A percentile compares a stretch with the other conserved stretches of the same genome.
Conservation (phyloP, 148 eudicot species). For the Pouteria glomerata region DNA sequence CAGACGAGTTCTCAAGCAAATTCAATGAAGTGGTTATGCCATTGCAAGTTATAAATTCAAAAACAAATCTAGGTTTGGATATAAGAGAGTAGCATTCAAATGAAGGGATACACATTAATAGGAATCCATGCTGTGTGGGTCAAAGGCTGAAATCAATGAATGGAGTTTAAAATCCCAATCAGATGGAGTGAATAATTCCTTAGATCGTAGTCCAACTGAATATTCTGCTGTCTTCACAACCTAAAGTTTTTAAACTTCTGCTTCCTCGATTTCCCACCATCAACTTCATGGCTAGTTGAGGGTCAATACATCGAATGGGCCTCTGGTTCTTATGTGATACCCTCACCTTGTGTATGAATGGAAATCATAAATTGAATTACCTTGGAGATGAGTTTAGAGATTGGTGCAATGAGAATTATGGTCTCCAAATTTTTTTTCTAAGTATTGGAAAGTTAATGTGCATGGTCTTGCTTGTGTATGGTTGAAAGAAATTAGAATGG, state of each 20-base stretch:
- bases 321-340: slow-evolving; percentile 26
- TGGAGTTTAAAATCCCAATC: slow-evolving; percentile 5
- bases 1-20: slow-evolving; percentile 43
- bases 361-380: no score
- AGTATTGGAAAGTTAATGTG: no score
- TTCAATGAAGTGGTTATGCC: slow-evolving; percentile 63
- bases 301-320: slow-evolving; percentile 49
- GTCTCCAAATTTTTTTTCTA: no score
- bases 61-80: slow-evolving; percentile 51
- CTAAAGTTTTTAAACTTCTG: slow-evolving; percentile 36
- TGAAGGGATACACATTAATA: slow-evolving; percentile 55
- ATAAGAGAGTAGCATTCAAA: slow-evolving; percentile 45
- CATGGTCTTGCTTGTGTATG: no score
- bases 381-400: no score
- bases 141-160: slow-evolving; percentile 21
- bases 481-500: no score
- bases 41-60: slow-evolving; percentile 34
- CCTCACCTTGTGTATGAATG: no score
- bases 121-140: slow-evolving; percentile 54
- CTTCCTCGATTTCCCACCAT: slow-evolving; percentile 45
- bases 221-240: slow-evolving; percentile 75
- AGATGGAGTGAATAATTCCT: not conserved
- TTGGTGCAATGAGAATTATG: no score
- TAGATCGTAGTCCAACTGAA: slow-evolving; percentile 17
- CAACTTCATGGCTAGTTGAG: slow-evolving; percentile 61